Percentiles rank a stretch among this genome's conserved stretches.
phyloP scores from a whole-genome alignment of 1,284 basidiomycete genomes.

The Naganishia sp. region DNA sequence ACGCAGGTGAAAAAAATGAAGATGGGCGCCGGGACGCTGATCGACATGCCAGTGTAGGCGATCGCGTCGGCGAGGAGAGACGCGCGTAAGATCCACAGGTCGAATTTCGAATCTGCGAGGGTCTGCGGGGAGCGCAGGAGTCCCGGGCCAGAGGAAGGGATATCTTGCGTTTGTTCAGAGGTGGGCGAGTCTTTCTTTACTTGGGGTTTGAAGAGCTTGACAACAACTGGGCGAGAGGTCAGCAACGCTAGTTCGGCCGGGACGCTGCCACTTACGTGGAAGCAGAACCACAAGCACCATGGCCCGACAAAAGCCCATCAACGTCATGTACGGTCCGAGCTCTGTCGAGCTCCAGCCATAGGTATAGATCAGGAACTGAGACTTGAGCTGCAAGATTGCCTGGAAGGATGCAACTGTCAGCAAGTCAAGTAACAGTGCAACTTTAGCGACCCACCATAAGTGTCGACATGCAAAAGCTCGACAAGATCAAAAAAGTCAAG shows the following conservation, averaged over 20 bases:
- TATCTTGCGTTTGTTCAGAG: background rate
- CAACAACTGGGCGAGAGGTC: conserved; percentile 38
- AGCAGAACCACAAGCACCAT: conserved; percentile 64
- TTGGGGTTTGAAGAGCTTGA: conserved; percentile 49
- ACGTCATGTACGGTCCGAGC: conserved; percentile 74
- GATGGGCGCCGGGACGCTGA: conserved; percentile 36
- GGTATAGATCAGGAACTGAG: conserved; percentile 67
- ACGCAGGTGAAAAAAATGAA: conserved; percentile 45
- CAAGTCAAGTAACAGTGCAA: background rate
- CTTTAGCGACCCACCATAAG: conserved; percentile 59
- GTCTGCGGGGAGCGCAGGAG: conserved; percentile 28
- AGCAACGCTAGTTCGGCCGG: background rate
- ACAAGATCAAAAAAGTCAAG: conserved; percentile 62
- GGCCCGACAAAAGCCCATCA: conserved; percentile 64
- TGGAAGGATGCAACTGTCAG: conserved; percentile 42
- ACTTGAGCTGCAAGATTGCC: conserved; percentile 66
- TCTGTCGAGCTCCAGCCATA: conserved; percentile 74
- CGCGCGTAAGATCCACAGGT: conserved; percentile 47
- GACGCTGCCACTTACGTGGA: conserved; percentile 56
- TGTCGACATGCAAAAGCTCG: conserved; percentile 61
- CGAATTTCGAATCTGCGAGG: conserved; percentile 41
- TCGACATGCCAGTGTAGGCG: conserved; percentile 59
- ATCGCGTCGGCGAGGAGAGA: conserved; percentile 60
- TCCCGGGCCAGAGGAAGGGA: conserved; percentile 19
- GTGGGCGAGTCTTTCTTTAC: conserved; percentile 34